Conservation (phyloP, 2,329 filamentous ascomycete genomes). For the Botrytis elliptica region DNA sequence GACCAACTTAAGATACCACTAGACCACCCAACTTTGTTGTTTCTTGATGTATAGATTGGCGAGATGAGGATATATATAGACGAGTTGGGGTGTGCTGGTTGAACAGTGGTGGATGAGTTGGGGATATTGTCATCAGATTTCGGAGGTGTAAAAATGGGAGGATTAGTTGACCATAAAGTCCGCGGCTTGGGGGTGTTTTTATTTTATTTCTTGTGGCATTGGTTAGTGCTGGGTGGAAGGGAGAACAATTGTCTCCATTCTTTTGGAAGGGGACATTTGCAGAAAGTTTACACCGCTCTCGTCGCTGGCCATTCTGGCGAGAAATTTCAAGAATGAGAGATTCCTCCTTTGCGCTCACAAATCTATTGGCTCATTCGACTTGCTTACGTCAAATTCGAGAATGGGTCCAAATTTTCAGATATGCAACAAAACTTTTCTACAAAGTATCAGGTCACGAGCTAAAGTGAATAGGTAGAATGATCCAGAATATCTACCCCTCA, state of each 20-base stretch:
- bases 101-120: not conserved
- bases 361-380: not conserved
- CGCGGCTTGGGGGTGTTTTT: not conserved
- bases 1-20: not conserved
- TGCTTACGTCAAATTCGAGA: slow-evolving; percentile 14
- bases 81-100: not conserved
- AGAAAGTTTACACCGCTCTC: not conserved
- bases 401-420: not conserved
- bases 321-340: not conserved
- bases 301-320: not conserved
- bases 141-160: not conserved
- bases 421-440: not conserved
- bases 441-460: not conserved
- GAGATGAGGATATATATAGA: not conserved
- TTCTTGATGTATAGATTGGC: not conserved
- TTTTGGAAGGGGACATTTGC: not conserved
- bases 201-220: not conserved
- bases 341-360: not conserved
- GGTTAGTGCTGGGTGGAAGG: not conserved
- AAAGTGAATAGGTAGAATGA: not conserved
- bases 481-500: not conserved
- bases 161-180: not conserved
- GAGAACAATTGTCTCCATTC: not conserved
- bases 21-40: not conserved
- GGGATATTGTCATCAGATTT: not conserved